Evolutionary conservation across 2,329 filamentous ascomycete species (phyloP), one percentile per base, ranked within the genome.

Genomic region (Helicocarpus griseus): DNA sequence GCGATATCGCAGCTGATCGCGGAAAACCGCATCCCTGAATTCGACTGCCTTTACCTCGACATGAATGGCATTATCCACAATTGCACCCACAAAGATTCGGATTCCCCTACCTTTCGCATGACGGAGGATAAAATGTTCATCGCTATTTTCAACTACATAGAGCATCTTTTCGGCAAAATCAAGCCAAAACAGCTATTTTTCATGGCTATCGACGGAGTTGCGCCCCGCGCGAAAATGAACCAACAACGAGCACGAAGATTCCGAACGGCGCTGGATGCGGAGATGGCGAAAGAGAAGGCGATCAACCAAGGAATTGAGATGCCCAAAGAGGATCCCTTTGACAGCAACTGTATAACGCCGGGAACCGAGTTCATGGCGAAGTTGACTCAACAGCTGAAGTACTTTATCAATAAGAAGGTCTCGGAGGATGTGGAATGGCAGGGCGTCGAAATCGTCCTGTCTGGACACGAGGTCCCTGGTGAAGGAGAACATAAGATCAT

Each of bases 11-110:
- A 97, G 77, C 78, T 98, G 63, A 98, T 98, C 66, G 89, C 91
- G 50, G 93, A 98, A 76, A 98, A 96, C 71, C 86, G 93, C 63
- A 98, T 98, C 70, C 93, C 93, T 58, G 94, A 98, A 72, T 98
- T 98, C 73, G 93, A 98, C 72, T 93, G 88, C 71, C 82, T 98
- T 56, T 98, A 98, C 60, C 64, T 73, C 40, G 73, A 75, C 65
- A 98, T 98, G 93, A 98, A 98, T 72, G 93, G 93, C 60, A 98
- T 98, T 69, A 98, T 98, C 64, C 91, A 98, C 72, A 98, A 98
- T 70, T 98, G 93, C 70, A 98, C 93, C 52, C 93, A 98, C 73
- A 95, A 93, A 65, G 91, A 98, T 72, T 85, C 88, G 22, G 90
- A 94, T 65, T 90, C 91, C 66, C 83, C 89, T 3, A 89, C 88